phyloP scores from a whole-genome alignment of 345 rosid species.

The Citrus cavaleriei region DNA sequence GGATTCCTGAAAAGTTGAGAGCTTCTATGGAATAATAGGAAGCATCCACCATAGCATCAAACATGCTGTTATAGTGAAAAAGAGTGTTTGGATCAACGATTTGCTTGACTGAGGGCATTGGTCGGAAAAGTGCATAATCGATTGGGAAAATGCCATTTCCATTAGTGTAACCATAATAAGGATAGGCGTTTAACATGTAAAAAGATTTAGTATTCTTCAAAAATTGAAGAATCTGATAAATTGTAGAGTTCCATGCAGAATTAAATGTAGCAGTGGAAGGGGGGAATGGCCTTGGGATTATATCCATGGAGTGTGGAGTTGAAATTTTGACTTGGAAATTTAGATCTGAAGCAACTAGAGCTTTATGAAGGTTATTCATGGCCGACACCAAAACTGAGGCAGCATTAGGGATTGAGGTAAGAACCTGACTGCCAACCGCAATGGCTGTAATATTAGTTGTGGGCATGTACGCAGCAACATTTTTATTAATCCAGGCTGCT shows the following conservation, averaged over 20 bases:
- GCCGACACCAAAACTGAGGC: constrained; percentile 73
- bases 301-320: constrained; percentile 74
- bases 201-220: constrained; percentile 78
- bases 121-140: constrained; percentile 77
- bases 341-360: constrained; percentile 81
- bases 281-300: constrained; percentile 86
- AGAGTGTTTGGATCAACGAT: constrained; percentile 98
- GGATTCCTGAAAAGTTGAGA: constrained; percentile 62
- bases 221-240: constrained; percentile 87
- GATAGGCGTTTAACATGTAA: constrained; percentile 94
- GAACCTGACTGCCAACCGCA: constrained; percentile 95
- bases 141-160: constrained; percentile 89
- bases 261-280: constrained; percentile 85
- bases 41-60: constrained; percentile 98
- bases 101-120: constrained; percentile 78
- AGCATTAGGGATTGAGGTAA: constrained; percentile 66
- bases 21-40: constrained; percentile 84
- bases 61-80: constrained; percentile 86
- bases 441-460: constrained; percentile 87
- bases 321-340: constrained; percentile 79
- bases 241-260: constrained; percentile 69
- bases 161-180: constrained; percentile 80
- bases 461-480: constrained; percentile 78
- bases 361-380: constrained; percentile 80
- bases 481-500: constrained; percentile 82